Evolutionary conservation across 495 filamentous ascomycete genomes (phyloP), one percentile per base, ranked within the genome.

Genomic region (Penicillium parvum): DNA sequence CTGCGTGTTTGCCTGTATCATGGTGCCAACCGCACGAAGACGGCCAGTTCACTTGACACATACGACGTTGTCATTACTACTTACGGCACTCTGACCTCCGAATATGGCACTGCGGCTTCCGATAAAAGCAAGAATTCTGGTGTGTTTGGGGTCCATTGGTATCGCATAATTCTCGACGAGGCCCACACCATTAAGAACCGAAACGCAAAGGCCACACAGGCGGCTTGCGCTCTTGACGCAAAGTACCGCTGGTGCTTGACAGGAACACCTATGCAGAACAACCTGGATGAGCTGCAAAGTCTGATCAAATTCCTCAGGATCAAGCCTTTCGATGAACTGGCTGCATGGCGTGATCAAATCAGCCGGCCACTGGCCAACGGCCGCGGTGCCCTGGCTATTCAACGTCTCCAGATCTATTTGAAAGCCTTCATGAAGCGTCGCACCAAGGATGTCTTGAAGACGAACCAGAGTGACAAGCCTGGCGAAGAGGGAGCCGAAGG

Each of bases 1-100:
- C 71, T 95, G 15, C 77, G 81, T 42, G 90, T 98, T 7, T 82
- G 79, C 47, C 79, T 98, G 16, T 95, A 98, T 54, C 92, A 98
- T 54, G 92, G 92, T 4, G 76, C 86, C 2, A 77, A 81, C 38
- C 85, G 92, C 3, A 85, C 88, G 2, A 96, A 95, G 54, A 72
- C 80, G 3, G 78, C 79, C 46, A 71, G 76, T 33, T 81, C 86
- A 15, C 69, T 98, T 22, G 82, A 82, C 52, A 77, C 78, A 38
- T 95, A 95, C 56, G 92, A 98, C 60, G 87, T 98, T 4, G 94
- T 98, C 29, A 94, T 98, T 52, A 97, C 92, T 1, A 98, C 92
- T 1, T 98, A 96, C 52, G 88, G 95, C 48, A 91, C 91, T 28
- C 70, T 98, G 2, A 87, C 90, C 10, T 96, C 92, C 2, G 92